Evolutionary conservation across 192 early-diverging fungal genomes (phyloP).

Genomic region (Coemansia sp.): DNA sequence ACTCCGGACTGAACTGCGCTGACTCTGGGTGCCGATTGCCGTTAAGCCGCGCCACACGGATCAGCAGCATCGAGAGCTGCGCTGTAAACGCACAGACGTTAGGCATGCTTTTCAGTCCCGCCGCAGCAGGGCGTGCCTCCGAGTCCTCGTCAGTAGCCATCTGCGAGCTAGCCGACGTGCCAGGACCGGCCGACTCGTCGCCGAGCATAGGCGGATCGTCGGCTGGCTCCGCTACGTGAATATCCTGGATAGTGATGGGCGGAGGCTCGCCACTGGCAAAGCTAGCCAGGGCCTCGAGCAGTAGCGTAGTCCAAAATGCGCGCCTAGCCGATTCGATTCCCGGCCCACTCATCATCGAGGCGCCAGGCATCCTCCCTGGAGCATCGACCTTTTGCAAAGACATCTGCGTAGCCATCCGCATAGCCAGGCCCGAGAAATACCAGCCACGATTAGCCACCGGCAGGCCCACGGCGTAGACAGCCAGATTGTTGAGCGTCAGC

Average conservation of each 20-base stretch:
- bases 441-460: conserved; percentile 57
- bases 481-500: conserved; percentile 58
- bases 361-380: conserved; percentile 51
- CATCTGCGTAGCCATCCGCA: conserved; percentile 61
- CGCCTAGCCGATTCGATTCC: conserved; percentile 54
- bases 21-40: conserved; percentile 58
- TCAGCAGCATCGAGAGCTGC: conserved; percentile 49
- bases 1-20: conserved; percentile 56
- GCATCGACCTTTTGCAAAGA: conserved; percentile 58
- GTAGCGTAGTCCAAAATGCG: conserved; percentile 57
- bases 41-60: conserved; percentile 55
- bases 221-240: conserved; percentile 55
- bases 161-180: background rate
- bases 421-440: conserved; percentile 56
- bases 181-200: conserved; percentile 14
- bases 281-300: conserved; percentile 56
- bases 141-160: background rate
- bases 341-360: conserved; percentile 56
- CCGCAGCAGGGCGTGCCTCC: background rate
- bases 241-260: conserved; percentile 53
- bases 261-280: conserved; percentile 59
- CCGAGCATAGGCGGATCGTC: conserved; percentile 36
- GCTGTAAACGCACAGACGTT: conserved; percentile 39
- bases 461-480: conserved; percentile 52
- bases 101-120: conserved; percentile 5